Conservation (phyloP, 345 rosid species). For the Cardiospermum halicacabum region DNA sequence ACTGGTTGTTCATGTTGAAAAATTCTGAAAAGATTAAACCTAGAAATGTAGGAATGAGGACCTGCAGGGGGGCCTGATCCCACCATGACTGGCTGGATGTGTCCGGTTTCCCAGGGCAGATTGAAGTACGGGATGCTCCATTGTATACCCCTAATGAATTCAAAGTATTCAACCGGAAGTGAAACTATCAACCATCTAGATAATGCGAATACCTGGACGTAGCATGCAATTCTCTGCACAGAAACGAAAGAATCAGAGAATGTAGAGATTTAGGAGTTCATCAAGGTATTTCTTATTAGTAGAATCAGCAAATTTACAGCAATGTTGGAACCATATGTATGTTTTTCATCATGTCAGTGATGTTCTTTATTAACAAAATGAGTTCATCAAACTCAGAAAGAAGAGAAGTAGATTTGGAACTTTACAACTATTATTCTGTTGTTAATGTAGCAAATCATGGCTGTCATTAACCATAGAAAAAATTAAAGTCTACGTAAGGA, state of each 20-base stretch:
- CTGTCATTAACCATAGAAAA: neutral
- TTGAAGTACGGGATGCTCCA: constrained; percentile 89
- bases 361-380: neutral
- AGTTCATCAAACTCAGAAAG: neutral
- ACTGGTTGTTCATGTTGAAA: constrained; percentile 19
- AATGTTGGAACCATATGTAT: neutral
- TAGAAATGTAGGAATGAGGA: constrained; percentile 41
- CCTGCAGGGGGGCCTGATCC: constrained; percentile 41
- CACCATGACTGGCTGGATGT: constrained; percentile 48
- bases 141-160: constrained; percentile 59
- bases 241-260: constrained; percentile 10
- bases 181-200: constrained; percentile 73
- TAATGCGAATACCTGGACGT: constrained; percentile 89
- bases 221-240: constrained; percentile 69
- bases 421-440: neutral
- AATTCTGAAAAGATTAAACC: constrained; percentile 15
- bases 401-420: neutral
- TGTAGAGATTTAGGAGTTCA: too few species aligned
- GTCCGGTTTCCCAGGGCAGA: constrained; percentile 86
- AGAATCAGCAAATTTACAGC: neutral
- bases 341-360: neutral
- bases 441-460: neutral
- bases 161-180: constrained; percentile 71
- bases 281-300: neutral
- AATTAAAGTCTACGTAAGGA: neutral